phyloP scores from a whole-genome alignment of 1,139 yeast species.

The Zygosaccharomyces sapae region DNA sequence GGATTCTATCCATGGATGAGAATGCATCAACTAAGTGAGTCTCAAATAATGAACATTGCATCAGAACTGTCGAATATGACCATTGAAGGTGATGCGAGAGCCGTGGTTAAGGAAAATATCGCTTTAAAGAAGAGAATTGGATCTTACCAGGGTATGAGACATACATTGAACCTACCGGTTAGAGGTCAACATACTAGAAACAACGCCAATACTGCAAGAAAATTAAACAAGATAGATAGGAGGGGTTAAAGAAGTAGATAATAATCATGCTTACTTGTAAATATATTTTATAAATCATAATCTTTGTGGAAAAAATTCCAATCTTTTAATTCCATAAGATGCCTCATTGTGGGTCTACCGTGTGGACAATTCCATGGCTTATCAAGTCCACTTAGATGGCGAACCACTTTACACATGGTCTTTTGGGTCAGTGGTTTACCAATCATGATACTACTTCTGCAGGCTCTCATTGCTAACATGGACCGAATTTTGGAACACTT shows the following conservation, averaged over 20 bases:
- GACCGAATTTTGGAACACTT: conserved; percentile 74
- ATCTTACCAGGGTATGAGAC: conserved; percentile 84
- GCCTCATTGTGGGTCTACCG: conserved; percentile 96
- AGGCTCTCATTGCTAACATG: conserved; percentile 92
- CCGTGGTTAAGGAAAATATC: conserved; percentile 74
- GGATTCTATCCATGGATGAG: conserved; percentile 92
- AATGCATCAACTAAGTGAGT: conserved; percentile 87
- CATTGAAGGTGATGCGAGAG: conserved; percentile 81
- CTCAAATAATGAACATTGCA: conserved; percentile 78
- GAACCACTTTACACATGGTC: conserved; percentile 66
- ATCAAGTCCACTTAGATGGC: conserved; percentile 63
- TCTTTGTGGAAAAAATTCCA: conserved; percentile 48
- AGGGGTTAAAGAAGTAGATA: conserved; percentile 38
- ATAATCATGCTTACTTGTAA: neutral
- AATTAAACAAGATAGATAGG: conserved; percentile 75
- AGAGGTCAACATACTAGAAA: conserved; percentile 92
- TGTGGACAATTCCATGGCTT: conserved; percentile 99
- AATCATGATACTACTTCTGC: conserved; percentile 89
- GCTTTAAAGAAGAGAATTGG: conserved; percentile 77
- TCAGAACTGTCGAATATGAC: conserved; percentile 80
- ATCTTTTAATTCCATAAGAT: conserved; percentile 58
- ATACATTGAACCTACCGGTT: conserved; percentile 83
- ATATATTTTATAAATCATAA: conserved; percentile 26
- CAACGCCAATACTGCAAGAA: conserved; percentile 85
- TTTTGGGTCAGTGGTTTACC: conserved; percentile 60